Evolutionary conservation across 78 protist species (phyloP).

Genomic region (Dictyostelium citrinum): DNA sequence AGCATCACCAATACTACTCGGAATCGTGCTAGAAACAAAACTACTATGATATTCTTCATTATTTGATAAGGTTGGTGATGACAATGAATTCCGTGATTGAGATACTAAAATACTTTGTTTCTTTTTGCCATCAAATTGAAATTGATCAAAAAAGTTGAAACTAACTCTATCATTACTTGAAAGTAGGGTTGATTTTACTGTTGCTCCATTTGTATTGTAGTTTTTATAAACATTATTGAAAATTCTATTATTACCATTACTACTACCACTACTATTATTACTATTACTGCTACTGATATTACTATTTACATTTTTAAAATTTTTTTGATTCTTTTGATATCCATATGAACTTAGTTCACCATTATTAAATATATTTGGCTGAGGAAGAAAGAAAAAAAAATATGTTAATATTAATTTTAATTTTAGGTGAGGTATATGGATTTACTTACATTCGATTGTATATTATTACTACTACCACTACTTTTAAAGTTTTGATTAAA

Average conservation of each 20-base stretch:
- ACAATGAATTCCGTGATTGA: neutral
- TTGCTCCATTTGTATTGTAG: neutral
- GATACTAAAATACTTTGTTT: constrained; percentile 10
- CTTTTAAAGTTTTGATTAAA: neutral
- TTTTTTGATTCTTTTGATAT: neutral
- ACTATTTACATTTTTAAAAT: neutral
- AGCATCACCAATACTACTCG: neutral
- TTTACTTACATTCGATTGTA: neutral
- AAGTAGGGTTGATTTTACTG: neutral
- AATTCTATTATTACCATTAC: neutral
- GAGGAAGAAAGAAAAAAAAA: neutral
- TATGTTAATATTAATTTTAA: neutral
- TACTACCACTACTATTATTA: neutral
- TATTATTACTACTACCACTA: neutral
- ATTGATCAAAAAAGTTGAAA: constrained; percentile 45
- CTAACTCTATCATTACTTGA: constrained; percentile 33
- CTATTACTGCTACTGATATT: neutral
- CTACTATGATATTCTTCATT: neutral
- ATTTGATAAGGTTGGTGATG: neutral
- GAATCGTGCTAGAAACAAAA: neutral
- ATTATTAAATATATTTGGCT: neutral
- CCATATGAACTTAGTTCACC: neutral
- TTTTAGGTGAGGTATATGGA: too few species aligned
- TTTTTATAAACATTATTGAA: neutral
- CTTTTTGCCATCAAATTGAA: constrained; percentile 26